Conservation (phyloP, 1,284 basidiomycete genomes). For the Tetrapyrgos nigripes region DNA sequence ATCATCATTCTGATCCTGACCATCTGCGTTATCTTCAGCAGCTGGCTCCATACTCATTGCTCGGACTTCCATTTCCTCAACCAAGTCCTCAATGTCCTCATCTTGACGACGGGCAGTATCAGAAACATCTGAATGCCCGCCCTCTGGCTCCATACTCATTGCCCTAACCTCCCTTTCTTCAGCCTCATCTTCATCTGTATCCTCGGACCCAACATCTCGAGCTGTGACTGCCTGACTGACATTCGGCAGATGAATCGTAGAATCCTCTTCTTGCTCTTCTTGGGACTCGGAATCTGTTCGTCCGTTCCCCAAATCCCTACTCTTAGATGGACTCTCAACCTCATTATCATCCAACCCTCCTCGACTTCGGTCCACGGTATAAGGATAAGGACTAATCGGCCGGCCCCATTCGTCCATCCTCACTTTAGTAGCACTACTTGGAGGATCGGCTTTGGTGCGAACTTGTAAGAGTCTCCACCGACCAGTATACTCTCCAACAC, state of each 20-base stretch:
- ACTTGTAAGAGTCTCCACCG: slow-evolving; percentile 58
- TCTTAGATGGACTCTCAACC: background rate
- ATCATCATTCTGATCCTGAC: slow-evolving; percentile 12
- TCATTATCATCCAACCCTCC: background rate
- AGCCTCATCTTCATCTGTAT: slow-evolving; percentile 23
- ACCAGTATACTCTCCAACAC: slow-evolving; percentile 70
- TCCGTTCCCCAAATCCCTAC: slow-evolving; percentile 32
- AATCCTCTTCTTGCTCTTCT: slow-evolving; percentile 18
- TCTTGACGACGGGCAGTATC: slow-evolving; percentile 5
- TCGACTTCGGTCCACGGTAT: slow-evolving; percentile 22
- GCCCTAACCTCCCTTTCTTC: slow-evolving; percentile 15
- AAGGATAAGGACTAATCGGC: slow-evolving; percentile 70
- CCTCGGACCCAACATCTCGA: slow-evolving; percentile 14
- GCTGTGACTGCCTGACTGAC: background rate
- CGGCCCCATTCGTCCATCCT: slow-evolving; percentile 68
- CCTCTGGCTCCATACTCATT: slow-evolving; percentile 1
- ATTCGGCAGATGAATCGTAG: background rate
- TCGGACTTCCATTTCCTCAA: slow-evolving; percentile 18
- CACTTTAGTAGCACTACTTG: slow-evolving; percentile 57
- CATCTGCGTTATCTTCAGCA: slow-evolving; percentile 16
- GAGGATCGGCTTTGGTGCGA: slow-evolving; percentile 71
- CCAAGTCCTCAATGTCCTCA: slow-evolving; percentile 15
- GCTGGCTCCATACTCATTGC: slow-evolving; percentile 18
- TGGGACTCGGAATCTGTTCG: slow-evolving; percentile 7
- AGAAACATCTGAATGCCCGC: background rate